Evolutionary conservation across 2,329 filamentous ascomycete species (phyloP), one percentile per base, ranked within the genome.

Genomic region (Cercospora janseana): DNA sequence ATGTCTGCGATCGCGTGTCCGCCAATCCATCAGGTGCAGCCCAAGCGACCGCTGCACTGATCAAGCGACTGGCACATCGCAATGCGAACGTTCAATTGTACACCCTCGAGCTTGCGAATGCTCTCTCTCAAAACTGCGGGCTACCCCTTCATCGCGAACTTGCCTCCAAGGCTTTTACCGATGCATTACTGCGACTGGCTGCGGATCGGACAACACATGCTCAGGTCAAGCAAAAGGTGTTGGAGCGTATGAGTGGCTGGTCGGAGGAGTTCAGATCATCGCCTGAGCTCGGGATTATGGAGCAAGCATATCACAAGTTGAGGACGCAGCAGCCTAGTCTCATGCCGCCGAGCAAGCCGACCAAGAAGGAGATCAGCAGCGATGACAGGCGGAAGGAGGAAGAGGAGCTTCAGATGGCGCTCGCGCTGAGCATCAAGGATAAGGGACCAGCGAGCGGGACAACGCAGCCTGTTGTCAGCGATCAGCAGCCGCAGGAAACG

Each of bases 41-140:
- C 13, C 62, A 66, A 26, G 89, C 85, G 10, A 87, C 94, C 47
- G 86, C 89, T 65, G 86, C 88, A 66, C 81, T 96, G 75, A 95
- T 96, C 72, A 94, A 92, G 75, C 81, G 91, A 32, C 79, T 96
- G 48, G 89, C 90, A 49, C 90, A 96, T 70, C 85, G 91, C 61
- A 96, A 96, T 70, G 91, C 91, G 56, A 95, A 96, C 69, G 91
- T 96, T 20, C 91, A 96, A 72, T 82, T 96, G 15, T 96, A 96
- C 70, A 95, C 91, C 9, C 82, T 96, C 53, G 89, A 94, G 85
- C 85, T 95, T 61, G 90, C 86, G 56, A 95, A 96, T 72, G 87
- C 91, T 15, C 79, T 95, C 47, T 90, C 88, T 59, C 89, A 95
- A 68, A 96, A 96, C 72, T 95, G 91, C 67, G 91, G 89, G 43